A percentile compares a stretch with the other conserved stretches of the same genome.
phyloP scores from a whole-genome alignment of 768 basidiomycete genomes.

The Sistotremastrum niveocremeum region DNA sequence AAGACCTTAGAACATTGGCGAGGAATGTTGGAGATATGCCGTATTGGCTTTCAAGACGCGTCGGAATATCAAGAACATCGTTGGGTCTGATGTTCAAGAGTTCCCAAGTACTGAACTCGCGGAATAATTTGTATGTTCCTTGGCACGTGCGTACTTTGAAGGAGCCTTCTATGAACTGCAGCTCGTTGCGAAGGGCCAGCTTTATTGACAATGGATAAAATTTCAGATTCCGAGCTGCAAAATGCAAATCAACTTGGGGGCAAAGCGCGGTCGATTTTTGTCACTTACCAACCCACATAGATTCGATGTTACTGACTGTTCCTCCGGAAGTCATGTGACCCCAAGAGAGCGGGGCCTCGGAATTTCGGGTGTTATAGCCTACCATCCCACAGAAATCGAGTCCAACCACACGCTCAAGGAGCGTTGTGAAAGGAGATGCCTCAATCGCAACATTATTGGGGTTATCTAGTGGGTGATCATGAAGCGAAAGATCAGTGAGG shows the following conservation, averaged over 20 bases:
- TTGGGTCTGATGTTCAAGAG: conserved; percentile 26
- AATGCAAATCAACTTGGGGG: background rate
- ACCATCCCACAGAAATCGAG: conserved; percentile 27
- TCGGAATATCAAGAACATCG: conserved; percentile 22
- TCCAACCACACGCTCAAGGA: conserved; percentile 26
- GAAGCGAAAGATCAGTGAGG: background rate
- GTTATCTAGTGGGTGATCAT: conserved; percentile 16
- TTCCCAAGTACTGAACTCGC: conserved; percentile 22
- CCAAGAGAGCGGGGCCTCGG: conserved; percentile 18
- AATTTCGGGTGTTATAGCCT: conserved; percentile 16
- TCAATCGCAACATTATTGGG: conserved; percentile 33
- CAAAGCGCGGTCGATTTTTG: background rate
- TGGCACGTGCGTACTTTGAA: conserved; percentile 20
- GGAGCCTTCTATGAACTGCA: conserved; percentile 18
- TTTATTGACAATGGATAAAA: conserved; percentile 29
- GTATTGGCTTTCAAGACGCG: conserved; percentile 20
- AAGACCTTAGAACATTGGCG: conserved; percentile 17
- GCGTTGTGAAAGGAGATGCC: conserved; percentile 25
- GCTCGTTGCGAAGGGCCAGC: conserved; percentile 17
- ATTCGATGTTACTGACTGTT: conserved; percentile 33
- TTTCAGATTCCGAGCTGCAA: conserved; percentile 32
- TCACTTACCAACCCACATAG: conserved; percentile 21
- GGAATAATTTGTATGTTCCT: conserved; percentile 14
- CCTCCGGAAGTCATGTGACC: conserved; percentile 33
- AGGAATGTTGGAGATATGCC: conserved; percentile 21